Evolutionary conservation across 2,329 filamentous ascomycete genomes (phyloP), one percentile per base, ranked within the genome.

Genomic region (Aspergillus bombycis): DNA sequence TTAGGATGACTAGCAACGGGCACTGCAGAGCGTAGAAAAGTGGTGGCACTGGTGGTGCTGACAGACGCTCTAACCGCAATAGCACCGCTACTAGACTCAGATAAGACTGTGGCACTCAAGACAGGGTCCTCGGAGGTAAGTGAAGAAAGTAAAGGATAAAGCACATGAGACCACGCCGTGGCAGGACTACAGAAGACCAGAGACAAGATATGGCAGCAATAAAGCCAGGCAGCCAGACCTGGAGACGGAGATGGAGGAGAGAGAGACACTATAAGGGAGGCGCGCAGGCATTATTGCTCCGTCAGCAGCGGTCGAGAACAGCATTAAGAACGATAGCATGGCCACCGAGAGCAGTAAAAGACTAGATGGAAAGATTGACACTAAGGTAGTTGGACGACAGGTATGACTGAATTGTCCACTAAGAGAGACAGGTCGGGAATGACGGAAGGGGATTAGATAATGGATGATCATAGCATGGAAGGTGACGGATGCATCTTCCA

Each of bases 371-470:
- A 41, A 26, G 28, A 32, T 53, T 21, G 64, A 58, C 58, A 65
- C 45, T 46, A 61, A 63, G 65, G 58, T 52, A 34, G 19, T 28
- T 48, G 21, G 14, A 16, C 11, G 14, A 26, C 11, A 23, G 23
- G 41, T 19, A 38, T 43, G 34, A 41, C 3, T 46, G 41, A 63
- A 64, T 68, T 64, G 65, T 58, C 60, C 54, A 68, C 63, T 64
- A 43, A 70, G 63, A 68, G 61, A 38, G 58, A 21, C 48, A 43
- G 59, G 26, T 71, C 71, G 73, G 72, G 68, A 74, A 60, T 64
- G 63, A 60, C 65, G 67, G 67, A 65, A 69, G 61, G 16, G 62
- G 64, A 62, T 70, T 68, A 68, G 64, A 68, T 66, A 66, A 69
- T 69, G 57, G 57, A 62, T 46, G 43, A 52, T 59, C 38, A 57